Base-by-base conservation (phyloP, 352 stramenopile species). In the Phytophthora niederhauseri region DNA sequence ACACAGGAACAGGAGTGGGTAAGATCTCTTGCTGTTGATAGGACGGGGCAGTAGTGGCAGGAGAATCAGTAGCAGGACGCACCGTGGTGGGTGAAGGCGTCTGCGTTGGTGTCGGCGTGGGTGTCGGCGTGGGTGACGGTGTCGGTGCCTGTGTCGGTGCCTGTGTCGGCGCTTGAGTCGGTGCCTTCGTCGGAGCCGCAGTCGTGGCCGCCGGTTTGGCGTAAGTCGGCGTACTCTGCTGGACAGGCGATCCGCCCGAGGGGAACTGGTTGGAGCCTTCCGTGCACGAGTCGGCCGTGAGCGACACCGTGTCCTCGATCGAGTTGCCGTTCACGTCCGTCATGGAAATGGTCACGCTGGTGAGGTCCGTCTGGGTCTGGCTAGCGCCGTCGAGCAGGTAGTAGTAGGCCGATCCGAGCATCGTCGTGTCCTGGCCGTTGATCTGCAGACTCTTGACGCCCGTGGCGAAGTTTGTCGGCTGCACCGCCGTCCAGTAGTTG, bases 381-480 rank as follows among this genome's bases (percentile, higher is more conserved):
- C 72, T 71, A 4, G 62, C 62, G n/a, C 76, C 74, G 28, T 87
- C 75, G 2, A 87, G 54, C 24, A 90, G 26, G 60, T 74, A 92
- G 71, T 91, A 92, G 67, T 87, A 92, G 19, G 85, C 85, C 26
- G 83, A 90, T 36, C 63, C 75, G 6, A 92, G 64, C 82, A 92
- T 89, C 2, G 60, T 80, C 6, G 85, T 91, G 49, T 76, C 88
- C 60, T 68, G 84, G 34, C 77, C 76, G 54, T 88, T 86, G 64
- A 88, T 85, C 66, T 70, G 57, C 28, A 88, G 56, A 19, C 70
- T 76, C 60, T 66, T 56, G 51, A 88, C 71, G 43, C 76, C 75
- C 1, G 70, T 78, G 7, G 66, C 62, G 7, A 63, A 64, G 66
- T 84, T 84, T 20, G 77, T 73, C 9, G 80, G 80, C 63, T 88